Conservation (phyloP, 331 rosid genomes). For the Pyracantha coccinea region DNA sequence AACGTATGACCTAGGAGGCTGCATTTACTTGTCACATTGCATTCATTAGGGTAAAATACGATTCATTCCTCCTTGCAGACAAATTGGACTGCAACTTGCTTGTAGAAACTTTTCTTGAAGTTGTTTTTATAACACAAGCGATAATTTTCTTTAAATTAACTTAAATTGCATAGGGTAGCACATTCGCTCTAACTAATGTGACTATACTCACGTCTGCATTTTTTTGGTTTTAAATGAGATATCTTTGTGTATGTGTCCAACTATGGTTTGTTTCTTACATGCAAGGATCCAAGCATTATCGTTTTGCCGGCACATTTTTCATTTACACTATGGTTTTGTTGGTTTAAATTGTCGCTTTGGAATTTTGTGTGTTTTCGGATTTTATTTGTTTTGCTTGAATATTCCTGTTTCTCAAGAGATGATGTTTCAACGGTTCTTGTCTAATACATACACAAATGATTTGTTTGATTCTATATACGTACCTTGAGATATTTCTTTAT, state of each 20-base stretch:
- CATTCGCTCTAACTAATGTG: not conserved
- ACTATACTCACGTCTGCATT: not conserved
- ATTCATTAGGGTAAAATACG: not conserved
- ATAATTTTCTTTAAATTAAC: not conserved
- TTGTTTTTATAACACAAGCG: no score
- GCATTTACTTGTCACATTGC: not conserved
- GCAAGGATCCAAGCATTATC: not conserved
- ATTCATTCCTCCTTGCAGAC: not conserved
- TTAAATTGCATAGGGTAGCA: not conserved
- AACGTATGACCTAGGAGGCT: not conserved
- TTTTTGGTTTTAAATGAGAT: no score
- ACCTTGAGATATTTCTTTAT: constrained; percentile 12
- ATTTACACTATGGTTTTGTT: not conserved
- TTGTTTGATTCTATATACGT: constrained; percentile 2
- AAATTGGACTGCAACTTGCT: no score
- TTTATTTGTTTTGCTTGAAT: not conserved
- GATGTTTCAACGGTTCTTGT: constrained; percentile 10
- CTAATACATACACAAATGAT: not conserved
- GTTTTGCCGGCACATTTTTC: not conserved
- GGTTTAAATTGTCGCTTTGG: not conserved
- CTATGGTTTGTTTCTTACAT: not conserved
- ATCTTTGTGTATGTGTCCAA: not conserved
- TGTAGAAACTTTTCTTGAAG: not conserved
- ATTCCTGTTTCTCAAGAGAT: not conserved
- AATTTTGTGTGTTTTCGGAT: not conserved